Evolutionary conservation across 345 rosid genomes (phyloP), one percentile per base, ranked within the genome.

Genomic region (Passiflora organensis): DNA sequence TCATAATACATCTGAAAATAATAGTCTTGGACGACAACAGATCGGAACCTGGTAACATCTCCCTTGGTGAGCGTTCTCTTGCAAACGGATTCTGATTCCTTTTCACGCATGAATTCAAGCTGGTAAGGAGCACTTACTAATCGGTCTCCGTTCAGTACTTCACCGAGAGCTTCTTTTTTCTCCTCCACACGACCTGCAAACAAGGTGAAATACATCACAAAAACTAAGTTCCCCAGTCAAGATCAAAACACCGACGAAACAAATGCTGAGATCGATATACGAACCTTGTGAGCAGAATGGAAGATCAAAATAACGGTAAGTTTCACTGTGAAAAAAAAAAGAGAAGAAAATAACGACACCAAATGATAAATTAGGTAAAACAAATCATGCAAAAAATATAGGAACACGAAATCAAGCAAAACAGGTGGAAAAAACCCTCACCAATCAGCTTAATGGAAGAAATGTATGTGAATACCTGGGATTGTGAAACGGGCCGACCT

Each of bases 401-500:
- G n/a, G 34, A 28, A 8, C 34, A 28, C 34, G 3, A 28, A 28
- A 28, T 28, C 34, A 28, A 28, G 34, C 34, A 28, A 28, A 28
- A 28, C 8, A 2, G 8, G 8, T 8, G 3, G 34, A 28, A 28
- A 8, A 2, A 8, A 28, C 3, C 3, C 34, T 28, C 5, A 28
- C 34, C 5, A 8, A 28, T 28, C 34, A 28, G 34, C 34, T 3
- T 28, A 28, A 28, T 8, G 5, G 34, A 28, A 28, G 34, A 28
- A 28, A 28, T 28, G 34, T 3, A 3, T 28, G 34, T 43, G 46
- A 6, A 2, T 38, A 66, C 79, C 70, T 75, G 48, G 75, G 75
- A 45, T 75, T 75, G 24, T 75, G 70, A 45, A 59, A 75, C 6
- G 79, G 79, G 0, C 79, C 72, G 0, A 66, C 75, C 53, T 75